Evolutionary conservation across 495 filamentous ascomycete genomes (phyloP).

Genomic region (Neurospora discreta): DNA sequence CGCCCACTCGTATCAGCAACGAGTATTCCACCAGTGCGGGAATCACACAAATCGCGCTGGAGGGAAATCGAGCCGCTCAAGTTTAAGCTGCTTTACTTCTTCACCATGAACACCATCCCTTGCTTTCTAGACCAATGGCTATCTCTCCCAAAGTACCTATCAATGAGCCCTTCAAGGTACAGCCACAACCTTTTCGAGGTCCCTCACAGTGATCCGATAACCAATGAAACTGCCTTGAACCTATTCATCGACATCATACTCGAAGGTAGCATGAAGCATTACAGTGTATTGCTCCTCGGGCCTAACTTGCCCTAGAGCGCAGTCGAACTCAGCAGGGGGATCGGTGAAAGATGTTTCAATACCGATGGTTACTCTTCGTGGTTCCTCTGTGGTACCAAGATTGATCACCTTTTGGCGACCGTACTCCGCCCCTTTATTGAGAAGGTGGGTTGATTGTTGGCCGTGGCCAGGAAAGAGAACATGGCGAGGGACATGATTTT

Average conservation of each 20-base stretch:
- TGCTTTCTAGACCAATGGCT: neutral
- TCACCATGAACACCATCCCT: neutral
- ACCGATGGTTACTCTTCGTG: neutral
- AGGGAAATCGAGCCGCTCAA: neutral
- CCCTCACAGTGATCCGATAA: no score
- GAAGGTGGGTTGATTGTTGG: neutral
- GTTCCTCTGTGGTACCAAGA: neutral
- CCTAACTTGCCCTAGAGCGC: no score
- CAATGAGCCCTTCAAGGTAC: neutral
- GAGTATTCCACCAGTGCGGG: no score
- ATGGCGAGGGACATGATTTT: neutral
- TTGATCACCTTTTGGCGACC: neutral
- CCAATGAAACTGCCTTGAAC: no score
- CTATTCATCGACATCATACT: no score
- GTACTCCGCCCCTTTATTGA: neutral
- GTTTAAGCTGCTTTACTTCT: neutral
- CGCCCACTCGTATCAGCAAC: no score
- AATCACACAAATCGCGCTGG: neutral
- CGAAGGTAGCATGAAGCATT: neutral
- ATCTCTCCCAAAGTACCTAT: neutral
- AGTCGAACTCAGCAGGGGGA: neutral
- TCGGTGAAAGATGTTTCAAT: accelerated
- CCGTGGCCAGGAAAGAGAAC: neutral
- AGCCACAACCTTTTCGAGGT: neutral
- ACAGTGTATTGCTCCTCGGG: neutral